Conservation (phyloP, 2,329 filamentous ascomycete species). For the Botryotinia convoluta region DNA sequence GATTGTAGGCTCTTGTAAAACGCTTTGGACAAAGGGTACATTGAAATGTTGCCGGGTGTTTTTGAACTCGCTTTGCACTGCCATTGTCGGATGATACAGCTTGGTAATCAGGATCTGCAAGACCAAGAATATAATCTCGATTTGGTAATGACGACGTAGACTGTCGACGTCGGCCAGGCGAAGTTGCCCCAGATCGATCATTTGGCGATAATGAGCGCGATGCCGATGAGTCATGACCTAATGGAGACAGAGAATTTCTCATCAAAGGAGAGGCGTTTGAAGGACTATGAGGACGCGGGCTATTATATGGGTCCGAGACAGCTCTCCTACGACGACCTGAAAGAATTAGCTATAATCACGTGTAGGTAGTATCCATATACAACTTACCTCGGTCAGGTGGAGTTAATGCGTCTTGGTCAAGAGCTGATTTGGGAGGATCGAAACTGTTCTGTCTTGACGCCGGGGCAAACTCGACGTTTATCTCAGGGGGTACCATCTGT, state of each 20-base stretch:
- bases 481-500: conserved; percentile 86
- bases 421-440: conserved; percentile 61
- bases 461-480: conserved; percentile 90
- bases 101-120: conserved; percentile 85
- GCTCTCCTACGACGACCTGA: conserved; percentile 39
- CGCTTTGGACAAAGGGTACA: conserved; percentile 91
- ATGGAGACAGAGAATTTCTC: conserved; percentile 48
- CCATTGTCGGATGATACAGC: conserved; percentile 57
- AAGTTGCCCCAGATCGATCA: conserved; percentile 51
- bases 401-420: conserved; percentile 74
- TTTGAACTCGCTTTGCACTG: conserved; percentile 79
- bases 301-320: conserved; percentile 40
- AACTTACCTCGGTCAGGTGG: conserved; percentile 69
- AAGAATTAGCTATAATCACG: conserved; percentile 26
- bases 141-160: conserved; percentile 58
- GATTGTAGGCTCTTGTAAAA: conserved; percentile 94
- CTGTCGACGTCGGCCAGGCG: conserved; percentile 51
- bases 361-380: neutral
- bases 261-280: conserved; percentile 53
- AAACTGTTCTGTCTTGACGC: conserved; percentile 64
- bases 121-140: conserved; percentile 79
- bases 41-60: conserved; percentile 96
- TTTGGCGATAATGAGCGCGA: conserved; percentile 59
- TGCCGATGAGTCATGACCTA: conserved; percentile 39
- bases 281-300: conserved; percentile 51